Conservation (phyloP, 345 rosid genomes). For the Zanthoxylum bungeanum region DNA sequence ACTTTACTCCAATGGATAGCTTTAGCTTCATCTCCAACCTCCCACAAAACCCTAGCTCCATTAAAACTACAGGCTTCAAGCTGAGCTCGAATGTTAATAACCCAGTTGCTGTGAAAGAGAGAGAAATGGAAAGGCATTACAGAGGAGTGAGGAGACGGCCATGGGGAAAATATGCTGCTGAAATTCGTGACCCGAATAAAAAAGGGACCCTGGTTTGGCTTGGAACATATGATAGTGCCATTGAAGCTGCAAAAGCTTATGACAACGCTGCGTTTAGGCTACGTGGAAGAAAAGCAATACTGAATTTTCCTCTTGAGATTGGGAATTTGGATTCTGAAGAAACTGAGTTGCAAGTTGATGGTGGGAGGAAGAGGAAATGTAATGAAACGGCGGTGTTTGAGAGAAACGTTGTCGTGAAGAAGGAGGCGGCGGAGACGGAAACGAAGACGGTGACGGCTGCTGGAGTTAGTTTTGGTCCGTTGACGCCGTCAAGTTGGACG, state of each 20-base stretch:
- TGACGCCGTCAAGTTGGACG: slow-evolving; percentile 91
- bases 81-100: too few relatives aligned
- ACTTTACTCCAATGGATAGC: slow-evolving; percentile 39
- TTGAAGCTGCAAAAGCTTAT: slow-evolving; percentile 83
- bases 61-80: not conserved
- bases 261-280: slow-evolving; percentile 74
- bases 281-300: slow-evolving; percentile 82
- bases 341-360: slow-evolving; percentile 7
- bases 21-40: slow-evolving; percentile 26
- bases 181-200: slow-evolving; percentile 80
- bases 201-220: slow-evolving; percentile 69
- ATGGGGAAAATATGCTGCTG: slow-evolving; percentile 92
- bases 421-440: too few relatives aligned
- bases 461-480: slow-evolving; percentile 38
- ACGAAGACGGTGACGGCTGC: slow-evolving; percentile 22
- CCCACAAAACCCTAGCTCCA: not conserved
- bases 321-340: slow-evolving; percentile 27
- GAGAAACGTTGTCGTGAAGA: slow-evolving; percentile 14
- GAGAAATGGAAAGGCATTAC: slow-evolving; percentile 44
- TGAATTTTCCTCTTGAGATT: slow-evolving; percentile 81
- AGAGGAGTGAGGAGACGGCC: slow-evolving; percentile 85
- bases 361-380: slow-evolving; percentile 38
- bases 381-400: slow-evolving; percentile 16
- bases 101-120: too few relatives aligned
- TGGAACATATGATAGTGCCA: slow-evolving; percentile 73